Evolutionary conservation across 2,329 filamentous ascomycete species (phyloP).

Genomic region (Hymenoscyphus fructigenus): DNA sequence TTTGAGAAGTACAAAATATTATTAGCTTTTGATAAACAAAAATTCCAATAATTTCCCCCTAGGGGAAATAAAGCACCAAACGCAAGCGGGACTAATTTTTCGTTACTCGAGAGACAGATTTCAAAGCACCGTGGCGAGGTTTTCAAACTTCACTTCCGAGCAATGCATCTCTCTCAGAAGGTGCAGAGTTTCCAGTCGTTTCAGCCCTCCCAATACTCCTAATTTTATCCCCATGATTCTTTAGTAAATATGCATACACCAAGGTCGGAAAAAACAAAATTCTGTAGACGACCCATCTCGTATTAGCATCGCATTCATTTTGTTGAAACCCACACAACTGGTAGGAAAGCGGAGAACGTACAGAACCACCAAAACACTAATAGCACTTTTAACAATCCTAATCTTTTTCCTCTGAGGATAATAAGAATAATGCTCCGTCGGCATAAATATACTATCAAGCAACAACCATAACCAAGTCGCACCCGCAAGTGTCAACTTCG

Average conservation of each 20-base stretch:
- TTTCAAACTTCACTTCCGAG: not conserved
- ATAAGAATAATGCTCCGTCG: slow-evolving; percentile 5
- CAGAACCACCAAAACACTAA: slow-evolving; percentile 27
- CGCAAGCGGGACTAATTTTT: too few relatives aligned
- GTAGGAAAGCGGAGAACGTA: slow-evolving; percentile 15
- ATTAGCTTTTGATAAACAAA: too few relatives aligned
- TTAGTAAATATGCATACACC: slow-evolving; percentile 15
- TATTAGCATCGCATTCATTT: not conserved
- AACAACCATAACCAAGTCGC: slow-evolving; percentile 27
- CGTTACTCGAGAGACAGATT: not conserved
- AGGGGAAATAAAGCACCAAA: too few relatives aligned
- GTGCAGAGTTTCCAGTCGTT: not conserved
- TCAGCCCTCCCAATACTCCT: not conserved
- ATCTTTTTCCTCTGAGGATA: not conserved
- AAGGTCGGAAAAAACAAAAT: slow-evolving; percentile 25
- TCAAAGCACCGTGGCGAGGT: not conserved
- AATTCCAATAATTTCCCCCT: too few relatives aligned
- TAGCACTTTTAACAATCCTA: slow-evolving; percentile 17
- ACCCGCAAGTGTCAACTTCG: slow-evolving; percentile 24
- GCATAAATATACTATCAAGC: slow-evolving; percentile 21
- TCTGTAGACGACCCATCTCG: not conserved
- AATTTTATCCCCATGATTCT: not conserved
- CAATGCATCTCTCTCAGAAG: not conserved
- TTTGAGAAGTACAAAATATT: too few relatives aligned
- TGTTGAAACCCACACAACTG: not conserved